Base-by-base conservation (phyloP, 441 rosid genomes). In the Theobroma grandiflorum region DNA sequence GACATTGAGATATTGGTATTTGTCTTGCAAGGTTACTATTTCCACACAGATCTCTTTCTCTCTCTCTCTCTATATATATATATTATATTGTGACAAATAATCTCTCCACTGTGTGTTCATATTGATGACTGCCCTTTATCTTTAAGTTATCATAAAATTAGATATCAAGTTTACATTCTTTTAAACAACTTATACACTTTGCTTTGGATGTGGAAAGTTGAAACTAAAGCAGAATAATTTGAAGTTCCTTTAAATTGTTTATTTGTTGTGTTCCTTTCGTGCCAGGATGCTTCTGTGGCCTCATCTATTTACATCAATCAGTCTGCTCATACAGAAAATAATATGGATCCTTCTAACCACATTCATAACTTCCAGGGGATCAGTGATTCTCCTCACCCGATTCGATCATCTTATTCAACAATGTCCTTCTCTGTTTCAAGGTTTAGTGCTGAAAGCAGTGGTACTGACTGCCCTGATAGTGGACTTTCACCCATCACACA, bases 391-490 rank as follows among this genome's bases (percentile, higher is more conserved):
- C 79, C 74, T 78, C 72, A 33, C 62, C 37, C 83, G 83, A 57
- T 87, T 78, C 82, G 10, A 79, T 89, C 79, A 75, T 85, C 89
- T 77, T 85, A 85, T 78, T 88, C 96, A 20, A 61, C 87, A 18
- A 74, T 89, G 85, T 87, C 94, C 62, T 84, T 81, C 80, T 78
- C 92, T 58, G 35, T 86, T 75, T 90, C 90, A 59, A 80, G 91
- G 85, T 82, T 81, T 33, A 86, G 85, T 45, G 78, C 89, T 82
- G 90, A 85, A 78, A 86, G 86, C 81, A 74, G 73, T 70, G 71
- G 83, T 74, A 78, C 79, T 0, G 83, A 85, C 15, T 83, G 77
- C 83, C 80, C 84, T 67, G 88, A 86, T 61, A 80, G 81, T 68
- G 82, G 85, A 75, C 67, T 84, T 82, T 87, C 89, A 16, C 81